phyloP scores from a whole-genome alignment of 306 rosid species.

The Pyrus bretschneideri region DNA sequence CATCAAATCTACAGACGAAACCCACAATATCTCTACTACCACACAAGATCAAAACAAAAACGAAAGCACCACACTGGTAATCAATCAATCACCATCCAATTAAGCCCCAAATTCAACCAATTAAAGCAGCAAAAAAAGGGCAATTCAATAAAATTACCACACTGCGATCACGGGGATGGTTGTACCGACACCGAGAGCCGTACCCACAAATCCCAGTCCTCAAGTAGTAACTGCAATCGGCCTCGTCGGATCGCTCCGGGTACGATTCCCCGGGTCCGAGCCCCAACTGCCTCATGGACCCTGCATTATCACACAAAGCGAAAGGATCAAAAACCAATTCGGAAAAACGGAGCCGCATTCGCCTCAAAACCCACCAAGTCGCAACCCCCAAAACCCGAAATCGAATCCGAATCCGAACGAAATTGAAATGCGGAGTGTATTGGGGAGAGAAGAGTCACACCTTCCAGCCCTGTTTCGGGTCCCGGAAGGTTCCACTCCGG shows the following conservation, averaged over 20 bases:
- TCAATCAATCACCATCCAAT: conserved; percentile 21
- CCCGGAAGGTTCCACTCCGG: conserved; percentile 64
- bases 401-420: background rate
- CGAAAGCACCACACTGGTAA: conserved; percentile 13
- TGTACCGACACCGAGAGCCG: conserved; percentile 91
- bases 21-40: background rate
- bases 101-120: conserved; percentile 16
- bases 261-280: conserved; percentile 68
- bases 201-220: conserved; percentile 88
- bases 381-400: conserved; percentile 12
- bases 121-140: background rate
- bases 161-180: conserved; percentile 88
- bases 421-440: conserved; percentile 35
- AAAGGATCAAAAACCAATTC: conserved; percentile 35
- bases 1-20: conserved; percentile 6
- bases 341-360: conserved; percentile 27
- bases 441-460: conserved; percentile 21
- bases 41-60: conserved; percentile 35
- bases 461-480: conserved; percentile 51
- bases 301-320: conserved; percentile 47
- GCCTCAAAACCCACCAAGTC: conserved; percentile 29
- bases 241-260: conserved; percentile 82
- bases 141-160: conserved; percentile 43
- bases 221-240: conserved; percentile 79
- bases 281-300: conserved; percentile 55